Conservation (phyloP, 1,284 basidiomycete species). For the Apiotrichum veenhuisii region DNA sequence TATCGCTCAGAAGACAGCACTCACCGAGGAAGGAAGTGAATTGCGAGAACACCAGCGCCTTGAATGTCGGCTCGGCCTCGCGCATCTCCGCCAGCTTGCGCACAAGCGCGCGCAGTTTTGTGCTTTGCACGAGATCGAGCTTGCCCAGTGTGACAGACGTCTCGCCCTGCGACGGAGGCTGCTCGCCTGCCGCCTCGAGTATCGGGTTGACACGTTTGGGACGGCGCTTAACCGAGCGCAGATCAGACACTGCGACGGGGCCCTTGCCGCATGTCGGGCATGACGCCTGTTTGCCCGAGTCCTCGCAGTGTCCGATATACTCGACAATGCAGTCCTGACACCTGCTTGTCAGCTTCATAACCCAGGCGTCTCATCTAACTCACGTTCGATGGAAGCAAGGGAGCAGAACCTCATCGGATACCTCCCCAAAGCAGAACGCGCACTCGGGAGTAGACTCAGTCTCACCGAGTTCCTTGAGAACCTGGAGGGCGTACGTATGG, state of each 20-base stretch:
- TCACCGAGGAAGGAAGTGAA: slow-evolving; percentile 60
- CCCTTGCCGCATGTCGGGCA: slow-evolving; percentile 48
- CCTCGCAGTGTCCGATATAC: slow-evolving; percentile 47
- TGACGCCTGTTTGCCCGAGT: slow-evolving; percentile 40
- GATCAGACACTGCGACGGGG: slow-evolving; percentile 32
- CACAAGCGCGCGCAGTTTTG: slow-evolving; percentile 54
- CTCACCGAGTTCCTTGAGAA: slow-evolving; percentile 59
- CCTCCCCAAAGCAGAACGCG: slow-evolving; percentile 62
- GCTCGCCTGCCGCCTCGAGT: neutral
- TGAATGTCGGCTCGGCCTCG: slow-evolving; percentile 64
- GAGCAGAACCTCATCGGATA: slow-evolving; percentile 59
- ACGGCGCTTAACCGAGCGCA: slow-evolving; percentile 40
- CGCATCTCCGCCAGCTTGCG: slow-evolving; percentile 41
- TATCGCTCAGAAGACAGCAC: slow-evolving; percentile 1
- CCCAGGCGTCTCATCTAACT: slow-evolving; percentile 26
- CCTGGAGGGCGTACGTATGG: slow-evolving; percentile 59
- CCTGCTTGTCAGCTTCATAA: slow-evolving; percentile 25
- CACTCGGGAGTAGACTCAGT: slow-evolving; percentile 60
- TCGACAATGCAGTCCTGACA: slow-evolving; percentile 50
- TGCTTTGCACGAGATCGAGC: slow-evolving; percentile 81
- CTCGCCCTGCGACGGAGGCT: slow-evolving; percentile 19
- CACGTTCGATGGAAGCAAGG: slow-evolving; percentile 78
- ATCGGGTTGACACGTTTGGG: slow-evolving; percentile 45
- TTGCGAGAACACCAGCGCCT: slow-evolving; percentile 85
- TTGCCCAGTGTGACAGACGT: slow-evolving; percentile 57